A percentile compares a stretch with the other conserved stretches of the same genome.
Evolutionary conservation across 345 rosid species (phyloP).

Genomic region (Dimocarpus longan): DNA sequence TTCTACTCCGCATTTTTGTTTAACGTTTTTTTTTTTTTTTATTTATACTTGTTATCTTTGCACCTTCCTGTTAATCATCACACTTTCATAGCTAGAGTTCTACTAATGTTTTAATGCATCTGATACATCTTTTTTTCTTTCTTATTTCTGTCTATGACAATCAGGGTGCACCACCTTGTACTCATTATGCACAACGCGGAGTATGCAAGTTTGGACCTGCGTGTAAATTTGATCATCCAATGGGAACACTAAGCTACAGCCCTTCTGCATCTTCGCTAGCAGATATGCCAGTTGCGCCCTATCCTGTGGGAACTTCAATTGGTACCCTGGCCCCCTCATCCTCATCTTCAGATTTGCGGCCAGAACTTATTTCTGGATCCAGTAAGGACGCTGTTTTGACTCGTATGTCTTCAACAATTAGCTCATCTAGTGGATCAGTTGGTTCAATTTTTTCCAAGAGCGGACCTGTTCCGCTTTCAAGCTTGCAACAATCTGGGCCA

Average conservation of each 20-base stretch:
- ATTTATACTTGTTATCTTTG: neutral
- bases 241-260: constrained; percentile 60
- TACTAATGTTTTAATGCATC: neutral
- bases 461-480: constrained; percentile 33
- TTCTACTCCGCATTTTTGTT: neutral
- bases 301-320: constrained; percentile 66
- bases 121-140: neutral
- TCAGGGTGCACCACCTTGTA: constrained; percentile 72
- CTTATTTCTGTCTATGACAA: neutral
- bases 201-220: constrained; percentile 70
- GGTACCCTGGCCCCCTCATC: constrained; percentile 73
- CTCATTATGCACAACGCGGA: constrained; percentile 61
- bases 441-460: constrained; percentile 43
- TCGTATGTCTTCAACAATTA: constrained; percentile 41
- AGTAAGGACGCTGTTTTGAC: constrained; percentile 41
- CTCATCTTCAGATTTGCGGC: constrained; percentile 60
- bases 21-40: neutral
- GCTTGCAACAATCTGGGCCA: constrained; percentile 45
- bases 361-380: constrained; percentile 53
- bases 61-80: neutral
- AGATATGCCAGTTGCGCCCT: constrained; percentile 75
- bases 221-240: constrained; percentile 84
- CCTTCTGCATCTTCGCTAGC: constrained; percentile 79
- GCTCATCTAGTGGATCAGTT: constrained; percentile 45
- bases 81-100: neutral